Base-by-base conservation (phyloP, 1,284 basidiomycete species). In the Phellinidium pouzarii region DNA sequence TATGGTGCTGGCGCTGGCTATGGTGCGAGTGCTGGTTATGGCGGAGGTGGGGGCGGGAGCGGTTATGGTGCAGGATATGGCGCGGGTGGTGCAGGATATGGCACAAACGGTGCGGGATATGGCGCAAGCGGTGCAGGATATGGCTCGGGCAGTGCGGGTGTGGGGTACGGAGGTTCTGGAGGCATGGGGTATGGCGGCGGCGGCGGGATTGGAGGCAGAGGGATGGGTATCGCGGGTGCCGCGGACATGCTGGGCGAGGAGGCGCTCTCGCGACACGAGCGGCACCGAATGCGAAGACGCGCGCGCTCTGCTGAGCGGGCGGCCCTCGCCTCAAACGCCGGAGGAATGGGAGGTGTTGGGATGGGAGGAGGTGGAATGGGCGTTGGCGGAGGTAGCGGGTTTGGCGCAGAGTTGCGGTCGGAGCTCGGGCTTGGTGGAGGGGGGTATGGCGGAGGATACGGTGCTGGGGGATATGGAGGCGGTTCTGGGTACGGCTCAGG, bases 1-100 rank as follows among this genome's bases (percentile, higher is more conserved):
- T 49, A 49, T 22, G 36, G 48, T 19, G 22, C 36, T 8, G 17
- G 36, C 22, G 25, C 23, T 3, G 44, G 14, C 17, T 31, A 29
- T 20, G 44, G 31, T 14, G 44, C 22, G n/a, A 27, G 50, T 26
- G 43, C 20, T 14, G 31, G 22, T 7, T 38, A 38, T 17, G 37
- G 37, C 37, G n/a, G n/a, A 25, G 14, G 25, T 1, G 23, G 27
- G 1, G 14, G 22, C 26, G 44, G 9, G 2, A 20, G 25, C 17
- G 43, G 34, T 38, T 50, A 50, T n/a, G 27, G 45, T 25, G 26
- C 3, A 3, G 44, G 44, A 31, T 25, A 38, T 25, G 41, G 50
- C 26, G 41, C 20, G 14, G 31, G 22, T 20, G 19, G 40, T 34
- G 17, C 50, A 19, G 22, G 23, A 17, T 47, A 47, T 17, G 50